Evolutionary conservation across 2,329 filamentous ascomycete genomes (phyloP), one percentile per base, ranked within the genome.

Genomic region (Cytospora schulzeri): DNA sequence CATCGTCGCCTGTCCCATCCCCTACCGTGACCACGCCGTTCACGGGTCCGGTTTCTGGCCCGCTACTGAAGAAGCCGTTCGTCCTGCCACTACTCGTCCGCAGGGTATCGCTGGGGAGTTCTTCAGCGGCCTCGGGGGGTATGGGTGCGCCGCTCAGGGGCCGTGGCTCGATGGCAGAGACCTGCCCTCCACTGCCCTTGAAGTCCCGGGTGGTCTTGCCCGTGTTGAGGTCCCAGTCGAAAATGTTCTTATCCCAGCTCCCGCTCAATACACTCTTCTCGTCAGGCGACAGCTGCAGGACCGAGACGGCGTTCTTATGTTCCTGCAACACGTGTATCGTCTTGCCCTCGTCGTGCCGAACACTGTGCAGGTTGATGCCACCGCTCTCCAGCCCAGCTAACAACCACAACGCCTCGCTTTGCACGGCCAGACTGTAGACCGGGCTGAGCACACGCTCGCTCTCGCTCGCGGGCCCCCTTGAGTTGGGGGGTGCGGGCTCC

Each of bases 171-270:
- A 99, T 88, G 2, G 92, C 88, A 2, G 92, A 95, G 65, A 98
- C 93, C 73, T 99, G 95, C 7, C 91, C 83, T 17, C 89, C 91
- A 60, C 84, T 91, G 2, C 90, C 89, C 55, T 89, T 88, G 72
- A 95, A 99, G 5, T 85, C 84, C 14, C 93, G 86, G 68, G 88
- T 88, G 8, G 90, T 83, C 70, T 90, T 83, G 0, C 95, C 95
- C 1, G 87, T 95, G 71, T 98, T 92, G 29, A 99, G 77, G 75
- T 98, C 95, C 95, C 95, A 99, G 74, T 98, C 93, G 60, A 93
- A 85, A 0, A 98, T 89, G 22, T 86, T 91, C 78, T 97, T 98
- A 76, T 99, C 95, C 95, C 95, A 99, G 74, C 93, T 94, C 4
- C 95, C 95, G 38, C 93, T 97, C 11, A 99, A 77, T 4, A 98